Percentiles rank a stretch among this genome's conserved stretches.
These are phyloP conservation scores for Fusarium armeniacum DNA, from an alignment of 2,329 filamentous ascomycete genomes.

Conservation along the genomic window DNA sequence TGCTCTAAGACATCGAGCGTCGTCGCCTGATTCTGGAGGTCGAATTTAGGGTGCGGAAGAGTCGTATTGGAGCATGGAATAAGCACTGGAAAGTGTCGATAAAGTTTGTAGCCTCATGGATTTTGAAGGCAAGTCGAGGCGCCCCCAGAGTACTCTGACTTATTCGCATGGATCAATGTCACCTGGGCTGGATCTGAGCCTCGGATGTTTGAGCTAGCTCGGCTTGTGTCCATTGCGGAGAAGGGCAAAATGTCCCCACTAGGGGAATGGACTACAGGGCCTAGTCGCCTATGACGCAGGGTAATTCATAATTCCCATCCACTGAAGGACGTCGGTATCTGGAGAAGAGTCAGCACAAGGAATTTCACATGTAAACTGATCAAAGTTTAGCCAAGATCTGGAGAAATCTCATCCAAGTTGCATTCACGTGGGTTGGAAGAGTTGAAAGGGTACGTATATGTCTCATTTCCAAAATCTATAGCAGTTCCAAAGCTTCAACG, in stretches of 20 bases:
- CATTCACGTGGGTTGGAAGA: conserved; percentile 16
- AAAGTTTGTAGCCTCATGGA: conserved; percentile 28
- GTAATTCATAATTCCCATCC: conserved; percentile 1
- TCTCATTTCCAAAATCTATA: background rate
- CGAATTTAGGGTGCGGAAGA: conserved; percentile 16
- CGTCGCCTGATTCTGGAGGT: conserved; percentile 25
- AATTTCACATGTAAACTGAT: conserved; percentile 43
- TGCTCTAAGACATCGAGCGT: conserved; percentile 35
- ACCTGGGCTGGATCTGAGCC: conserved; percentile 42
- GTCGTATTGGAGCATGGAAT: conserved; percentile 19
- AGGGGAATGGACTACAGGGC: conserved; percentile 15
- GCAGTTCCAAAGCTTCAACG: conserved; percentile 7
- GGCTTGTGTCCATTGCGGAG: conserved; percentile 44
- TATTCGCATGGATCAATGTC: conserved; percentile 28
- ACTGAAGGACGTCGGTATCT: conserved; percentile 24
- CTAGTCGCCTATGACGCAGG: conserved; percentile 41
- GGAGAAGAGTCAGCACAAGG: conserved; percentile 12
- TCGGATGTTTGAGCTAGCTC: conserved; percentile 43
- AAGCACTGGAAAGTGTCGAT: conserved; percentile 19
- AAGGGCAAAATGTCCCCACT: conserved; percentile 27
- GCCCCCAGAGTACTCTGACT: conserved; percentile 10
- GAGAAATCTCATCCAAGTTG: conserved; percentile 34
- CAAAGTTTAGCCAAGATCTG: conserved; percentile 37
- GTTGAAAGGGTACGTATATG: conserved; percentile 5
- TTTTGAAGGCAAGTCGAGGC: conserved; percentile 22